A percentile compares a stretch with the other conserved stretches of the same genome.
Evolutionary conservation across 352 stramenopile genomes (phyloP).

Genomic region (Pythium sukuiense): DNA sequence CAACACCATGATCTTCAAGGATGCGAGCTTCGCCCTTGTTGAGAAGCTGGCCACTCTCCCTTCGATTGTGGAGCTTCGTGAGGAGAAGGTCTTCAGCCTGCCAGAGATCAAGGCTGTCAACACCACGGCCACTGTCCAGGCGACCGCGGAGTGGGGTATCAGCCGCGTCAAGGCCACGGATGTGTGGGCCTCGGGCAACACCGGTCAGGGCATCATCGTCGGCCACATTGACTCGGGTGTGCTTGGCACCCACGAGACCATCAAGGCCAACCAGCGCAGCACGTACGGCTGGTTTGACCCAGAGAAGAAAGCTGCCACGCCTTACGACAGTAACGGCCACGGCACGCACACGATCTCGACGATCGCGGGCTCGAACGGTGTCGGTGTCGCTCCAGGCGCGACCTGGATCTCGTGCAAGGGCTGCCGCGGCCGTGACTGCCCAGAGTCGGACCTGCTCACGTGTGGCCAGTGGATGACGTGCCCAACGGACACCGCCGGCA

Average conservation of each 20-base stretch:
- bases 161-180: neutral
- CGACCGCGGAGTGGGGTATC: neutral
- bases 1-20: constrained; percentile 23
- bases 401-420: constrained; percentile 1
- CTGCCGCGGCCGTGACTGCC: neutral
- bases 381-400: constrained; percentile 5
- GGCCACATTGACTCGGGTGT: constrained; percentile 31
- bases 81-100: constrained; percentile 1
- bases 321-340: constrained; percentile 2
- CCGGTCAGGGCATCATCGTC: constrained; percentile 24
- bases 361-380: neutral
- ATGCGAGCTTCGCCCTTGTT: constrained; percentile 14
- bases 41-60: constrained; percentile 11
- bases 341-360: neutral
- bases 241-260: constrained; percentile 19
- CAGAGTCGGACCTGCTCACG: neutral
- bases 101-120: neutral
- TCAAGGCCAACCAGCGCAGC: constrained; percentile 8
- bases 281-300: neutral
- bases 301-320: neutral
- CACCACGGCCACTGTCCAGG: neutral
- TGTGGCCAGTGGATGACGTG: constrained; percentile 5
- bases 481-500: neutral
- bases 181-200: constrained; percentile 20
- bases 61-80: neutral